Evolutionary conservation across 345 rosid species (phyloP).

Genomic region (Melastoma malabathricum): DNA sequence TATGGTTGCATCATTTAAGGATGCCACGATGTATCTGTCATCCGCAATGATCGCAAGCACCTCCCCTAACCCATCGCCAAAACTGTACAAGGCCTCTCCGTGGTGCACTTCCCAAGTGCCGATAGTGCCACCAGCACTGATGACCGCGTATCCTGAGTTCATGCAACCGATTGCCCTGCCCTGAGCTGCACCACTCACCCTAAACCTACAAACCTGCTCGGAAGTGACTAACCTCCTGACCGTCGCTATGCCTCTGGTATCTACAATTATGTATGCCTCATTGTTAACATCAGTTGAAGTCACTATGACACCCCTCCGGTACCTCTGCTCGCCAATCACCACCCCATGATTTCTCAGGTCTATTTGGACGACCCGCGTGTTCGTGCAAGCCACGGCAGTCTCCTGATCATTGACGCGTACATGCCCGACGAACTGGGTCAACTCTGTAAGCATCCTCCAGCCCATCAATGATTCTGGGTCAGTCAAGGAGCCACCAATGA

Average conservation of each 20-base stretch:
- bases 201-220: slow-evolving; percentile 43
- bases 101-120: slow-evolving; percentile 51
- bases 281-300: slow-evolving; percentile 32
- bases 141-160: slow-evolving; percentile 47
- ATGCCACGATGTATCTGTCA: slow-evolving; percentile 75
- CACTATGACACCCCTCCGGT: slow-evolving; percentile 23
- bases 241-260: slow-evolving; percentile 33
- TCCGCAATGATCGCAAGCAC: slow-evolving; percentile 45
- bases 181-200: slow-evolving; percentile 11
- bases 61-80: slow-evolving; percentile 42
- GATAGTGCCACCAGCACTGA: slow-evolving; percentile 52
- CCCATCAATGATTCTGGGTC: slow-evolving; percentile 62
- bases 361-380: slow-evolving; percentile 28
- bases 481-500: slow-evolving; percentile 47
- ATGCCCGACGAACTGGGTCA: slow-evolving; percentile 53
- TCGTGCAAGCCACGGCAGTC: slow-evolving; percentile 63
- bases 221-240: slow-evolving; percentile 38
- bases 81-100: slow-evolving; percentile 26
- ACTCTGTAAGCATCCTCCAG: slow-evolving; percentile 60
- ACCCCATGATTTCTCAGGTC: slow-evolving; percentile 46
- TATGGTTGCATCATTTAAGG: slow-evolving; percentile 25
- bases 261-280: slow-evolving; percentile 42
- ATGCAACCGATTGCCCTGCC: slow-evolving; percentile 46
- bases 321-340: slow-evolving; percentile 20
- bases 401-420: slow-evolving; percentile 39